Evolutionary conservation across 148 eudicot species (phyloP).

Genomic region (Rhododendron molle): DNA sequence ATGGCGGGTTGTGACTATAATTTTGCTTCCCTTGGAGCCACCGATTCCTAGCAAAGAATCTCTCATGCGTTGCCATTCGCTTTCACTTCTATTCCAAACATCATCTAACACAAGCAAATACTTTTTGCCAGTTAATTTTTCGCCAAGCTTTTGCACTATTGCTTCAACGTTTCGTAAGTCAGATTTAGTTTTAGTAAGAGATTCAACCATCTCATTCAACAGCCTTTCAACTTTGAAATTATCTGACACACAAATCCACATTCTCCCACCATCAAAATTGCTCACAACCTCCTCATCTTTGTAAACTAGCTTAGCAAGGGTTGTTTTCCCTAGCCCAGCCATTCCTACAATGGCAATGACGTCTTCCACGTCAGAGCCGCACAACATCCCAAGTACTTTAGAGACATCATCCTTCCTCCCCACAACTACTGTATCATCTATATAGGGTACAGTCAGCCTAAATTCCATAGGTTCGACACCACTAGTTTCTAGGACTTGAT

Average conservation of each 20-base stretch:
- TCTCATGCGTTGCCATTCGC: conserved; percentile 1
- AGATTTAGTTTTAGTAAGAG: neutral
- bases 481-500: too few relatives aligned
- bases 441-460: neutral
- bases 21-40: neutral
- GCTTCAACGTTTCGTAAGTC: neutral
- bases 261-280: neutral
- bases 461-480: neutral
- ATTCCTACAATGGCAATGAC: too few relatives aligned
- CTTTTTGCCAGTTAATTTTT: neutral
- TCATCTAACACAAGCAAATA: conserved; percentile 19
- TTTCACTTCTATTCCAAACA: conserved; percentile 7
- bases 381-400: neutral
- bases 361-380: neutral
- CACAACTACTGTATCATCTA: neutral
- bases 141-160: neutral
- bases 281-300: neutral
- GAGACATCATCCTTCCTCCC: conserved; percentile 10
- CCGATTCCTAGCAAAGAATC: neutral
- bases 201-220: conserved; percentile 5
- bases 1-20: neutral
- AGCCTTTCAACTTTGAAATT: neutral
- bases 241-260: conserved; percentile 12
- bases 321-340: neutral
- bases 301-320: conserved; percentile 1